Evolutionary conservation across 768 basidiomycete species (phyloP).

Genomic region (Mycena sanguinolenta): DNA sequence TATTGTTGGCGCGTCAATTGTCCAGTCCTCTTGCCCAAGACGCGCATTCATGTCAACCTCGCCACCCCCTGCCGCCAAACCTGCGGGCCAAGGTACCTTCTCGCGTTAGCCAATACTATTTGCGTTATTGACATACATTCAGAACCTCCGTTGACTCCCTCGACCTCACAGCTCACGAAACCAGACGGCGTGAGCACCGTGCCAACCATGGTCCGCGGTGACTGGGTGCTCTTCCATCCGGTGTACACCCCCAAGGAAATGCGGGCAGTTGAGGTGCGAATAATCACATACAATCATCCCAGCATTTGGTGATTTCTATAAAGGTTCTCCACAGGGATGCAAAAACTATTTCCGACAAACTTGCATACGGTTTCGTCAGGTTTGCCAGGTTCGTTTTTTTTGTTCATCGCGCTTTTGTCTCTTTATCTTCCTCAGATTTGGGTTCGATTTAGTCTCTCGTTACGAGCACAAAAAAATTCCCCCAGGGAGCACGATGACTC

Average conservation of each 20-base stretch:
- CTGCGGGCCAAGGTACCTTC: neutral
- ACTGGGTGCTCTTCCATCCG: constrained; percentile 95
- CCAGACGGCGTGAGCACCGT: constrained; percentile 66
- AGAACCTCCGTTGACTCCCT: neutral
- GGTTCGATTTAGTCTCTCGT: constrained; percentile 88
- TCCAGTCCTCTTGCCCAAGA: constrained; percentile 3
- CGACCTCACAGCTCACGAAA: constrained; percentile 48
- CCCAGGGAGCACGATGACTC: constrained; percentile 70
- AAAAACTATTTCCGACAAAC: constrained; percentile 77
- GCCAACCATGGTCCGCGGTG: constrained; percentile 71
- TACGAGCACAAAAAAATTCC: constrained; percentile 85
- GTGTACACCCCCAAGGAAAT: constrained; percentile 86
- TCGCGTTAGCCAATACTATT: neutral
- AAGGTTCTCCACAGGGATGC: constrained; percentile 81
- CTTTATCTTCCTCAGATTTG: constrained; percentile 53
- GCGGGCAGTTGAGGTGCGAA: constrained; percentile 73
- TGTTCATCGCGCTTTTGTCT: too few species aligned
- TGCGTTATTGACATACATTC: neutral
- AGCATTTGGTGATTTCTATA: constrained; percentile 25
- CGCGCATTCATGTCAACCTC: constrained; percentile 26
- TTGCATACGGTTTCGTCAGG: constrained; percentile 75
- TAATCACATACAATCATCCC: neutral
- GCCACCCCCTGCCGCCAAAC: neutral
- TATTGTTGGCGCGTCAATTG: neutral
- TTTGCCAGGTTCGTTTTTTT: constrained; percentile 56